phyloP scores from a whole-genome alignment of 2,329 filamentous ascomycete species.

The Colletotrichum simmondsii region DNA sequence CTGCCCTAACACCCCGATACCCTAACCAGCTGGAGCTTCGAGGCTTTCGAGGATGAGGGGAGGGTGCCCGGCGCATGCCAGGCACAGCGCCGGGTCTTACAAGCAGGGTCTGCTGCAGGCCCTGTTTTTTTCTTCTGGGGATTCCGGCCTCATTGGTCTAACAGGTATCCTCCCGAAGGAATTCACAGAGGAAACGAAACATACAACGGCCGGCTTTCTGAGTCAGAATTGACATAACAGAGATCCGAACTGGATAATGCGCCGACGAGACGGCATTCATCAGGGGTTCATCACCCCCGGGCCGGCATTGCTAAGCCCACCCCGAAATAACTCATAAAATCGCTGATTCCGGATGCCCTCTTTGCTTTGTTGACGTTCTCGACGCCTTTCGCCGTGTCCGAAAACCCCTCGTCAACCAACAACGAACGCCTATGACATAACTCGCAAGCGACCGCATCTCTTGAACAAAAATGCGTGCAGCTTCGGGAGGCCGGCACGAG shows the following conservation, averaged over 20 bases:
- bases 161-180: constrained; percentile 1
- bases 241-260: constrained; percentile 21
- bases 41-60: background rate
- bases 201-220: constrained; percentile 22
- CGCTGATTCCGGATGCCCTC: constrained; percentile 30
- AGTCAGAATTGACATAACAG: constrained; percentile 32
- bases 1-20: background rate
- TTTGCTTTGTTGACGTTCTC: constrained; percentile 30
- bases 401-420: constrained; percentile 28
- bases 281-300: constrained; percentile 23
- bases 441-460: constrained; percentile 2
- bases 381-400: constrained; percentile 27
- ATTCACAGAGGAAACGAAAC: constrained; percentile 22
- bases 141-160: background rate
- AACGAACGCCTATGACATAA: constrained; percentile 26
- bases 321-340: constrained; percentile 32
- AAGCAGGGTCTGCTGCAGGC: constrained; percentile 9
- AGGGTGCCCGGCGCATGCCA: constrained; percentile 4
- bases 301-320: constrained; percentile 25
- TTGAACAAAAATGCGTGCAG: constrained; percentile 21
- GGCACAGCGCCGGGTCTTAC: constrained; percentile 4
- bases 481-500: constrained; percentile 1
- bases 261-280: constrained; percentile 19
- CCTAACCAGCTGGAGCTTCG: background rate
- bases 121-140: constrained; percentile 12